Base-by-base conservation (phyloP, 192 early-diverging fungal genomes). In the Podila horticola region DNA sequence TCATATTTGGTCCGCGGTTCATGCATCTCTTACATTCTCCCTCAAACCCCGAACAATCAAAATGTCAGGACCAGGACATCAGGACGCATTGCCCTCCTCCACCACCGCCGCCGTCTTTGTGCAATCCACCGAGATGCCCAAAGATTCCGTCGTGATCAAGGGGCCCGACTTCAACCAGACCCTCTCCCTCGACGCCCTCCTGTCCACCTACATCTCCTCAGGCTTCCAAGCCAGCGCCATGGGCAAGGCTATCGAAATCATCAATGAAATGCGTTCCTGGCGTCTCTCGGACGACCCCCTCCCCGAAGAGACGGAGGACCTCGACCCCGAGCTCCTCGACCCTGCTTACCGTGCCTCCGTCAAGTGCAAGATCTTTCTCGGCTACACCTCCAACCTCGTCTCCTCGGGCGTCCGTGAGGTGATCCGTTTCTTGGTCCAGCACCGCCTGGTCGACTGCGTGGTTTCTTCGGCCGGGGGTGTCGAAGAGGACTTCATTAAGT, bases 401-500 rank as follows among this genome's bases (percentile, higher is more conserved):
- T 98, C 98, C 1, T 94, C 94, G 24, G 98, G 98, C 19, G 81
- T 99, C 20, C 91, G 98, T 52, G 98, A 99, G 72, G 86, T 92
- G 7, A 94, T 99, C 72, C 88, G 92, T 29, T 99, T 92, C 75
- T 85, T 99, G 36, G 95, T 94, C 13, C 91, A 99, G 76, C 93
- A 98, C 84, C 85, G 87, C 8, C 88, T 96, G 82, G 95, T 99
- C 8, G 93, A 96, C 79, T 93, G 93, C 36, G 63, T 99, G 50
- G 98, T 98, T 3, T 88, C 98, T 7, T 93, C 95, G 12, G 98
- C 97, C 17, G 98, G 98, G 64, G 98, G 98, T 34, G 81, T 99
- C 48, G 98, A 99, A 69, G 98, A 99, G 74, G 98, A 99, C 82
- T 93, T 99, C 76, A 99, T 99, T 84, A 99, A 98, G 82, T 98